phyloP scores from a whole-genome alignment of 2,329 filamentous ascomycete genomes.

The Verticillium isaacii region DNA sequence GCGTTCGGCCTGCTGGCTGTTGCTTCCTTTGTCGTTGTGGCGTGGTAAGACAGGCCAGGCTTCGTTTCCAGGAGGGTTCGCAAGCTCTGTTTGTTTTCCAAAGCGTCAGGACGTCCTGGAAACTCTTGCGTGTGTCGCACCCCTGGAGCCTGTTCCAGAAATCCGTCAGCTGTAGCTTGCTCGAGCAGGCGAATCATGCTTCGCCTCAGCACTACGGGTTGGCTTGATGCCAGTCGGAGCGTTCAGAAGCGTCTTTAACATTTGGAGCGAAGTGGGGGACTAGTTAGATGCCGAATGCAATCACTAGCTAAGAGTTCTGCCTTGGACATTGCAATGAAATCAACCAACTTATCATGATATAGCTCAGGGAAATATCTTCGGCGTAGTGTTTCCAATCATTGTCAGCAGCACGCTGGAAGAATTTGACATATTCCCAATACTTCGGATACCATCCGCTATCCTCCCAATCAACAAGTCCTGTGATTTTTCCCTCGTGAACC shows the following conservation, averaged over 20 bases:
- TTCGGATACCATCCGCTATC: conserved; percentile 39
- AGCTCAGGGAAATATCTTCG: conserved; percentile 16
- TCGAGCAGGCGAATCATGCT: too few relatives aligned
- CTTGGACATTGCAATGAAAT: conserved; percentile 16
- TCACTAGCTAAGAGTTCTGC: conserved; percentile 11
- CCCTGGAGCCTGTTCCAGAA: too few relatives aligned
- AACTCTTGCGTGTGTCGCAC: too few relatives aligned
- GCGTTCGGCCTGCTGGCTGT: too few relatives aligned
- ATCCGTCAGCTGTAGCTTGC: too few relatives aligned
- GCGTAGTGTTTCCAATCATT: conserved; percentile 17
- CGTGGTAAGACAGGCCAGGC: too few relatives aligned
- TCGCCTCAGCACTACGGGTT: too few relatives aligned
- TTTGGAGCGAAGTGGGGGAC: not conserved
- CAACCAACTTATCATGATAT: conserved; percentile 20
- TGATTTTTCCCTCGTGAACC: conserved; percentile 28
- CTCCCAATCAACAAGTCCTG: conserved; percentile 43
- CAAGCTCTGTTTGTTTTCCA: too few relatives aligned
- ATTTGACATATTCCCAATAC: conserved; percentile 32
- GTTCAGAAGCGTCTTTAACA: not conserved
- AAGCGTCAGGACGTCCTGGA: too few relatives aligned
- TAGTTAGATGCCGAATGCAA: not conserved
- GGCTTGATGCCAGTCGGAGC: too few relatives aligned
- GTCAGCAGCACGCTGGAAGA: conserved; percentile 18
- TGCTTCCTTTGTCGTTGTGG: too few relatives aligned
- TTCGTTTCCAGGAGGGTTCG: too few relatives aligned